Conservation (phyloP, 345 rosid species). For the Euphorbia lathyris region DNA sequence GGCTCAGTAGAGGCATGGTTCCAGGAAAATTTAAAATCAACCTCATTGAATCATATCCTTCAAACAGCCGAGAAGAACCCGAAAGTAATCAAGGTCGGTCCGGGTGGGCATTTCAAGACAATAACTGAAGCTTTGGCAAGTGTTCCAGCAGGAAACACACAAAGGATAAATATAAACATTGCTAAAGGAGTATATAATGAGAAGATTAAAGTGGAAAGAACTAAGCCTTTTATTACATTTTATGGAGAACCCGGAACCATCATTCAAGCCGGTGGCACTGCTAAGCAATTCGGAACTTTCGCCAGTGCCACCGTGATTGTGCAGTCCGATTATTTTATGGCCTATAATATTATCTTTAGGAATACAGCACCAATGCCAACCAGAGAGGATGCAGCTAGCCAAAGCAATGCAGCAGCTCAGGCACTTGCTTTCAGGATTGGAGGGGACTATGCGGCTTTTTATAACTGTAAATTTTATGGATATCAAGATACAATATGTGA, state of each 20-base stretch:
- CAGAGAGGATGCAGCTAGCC: constrained; percentile 15
- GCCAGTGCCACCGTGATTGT: constrained; percentile 59
- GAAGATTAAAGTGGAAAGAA: constrained; percentile 40
- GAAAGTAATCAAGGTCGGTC: constrained; percentile 35
- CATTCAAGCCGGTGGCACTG: constrained; percentile 44
- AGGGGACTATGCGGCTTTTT: constrained; percentile 53
- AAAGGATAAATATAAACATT: constrained; percentile 49
- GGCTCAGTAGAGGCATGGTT: background rate
- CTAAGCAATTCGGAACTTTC: constrained; percentile 51
- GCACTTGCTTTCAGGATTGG: constrained; percentile 55
- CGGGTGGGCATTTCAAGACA: constrained; percentile 46
- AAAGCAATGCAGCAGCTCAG: constrained; percentile 35
- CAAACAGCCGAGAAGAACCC: constrained; percentile 36
- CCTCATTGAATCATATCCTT: constrained; percentile 18
- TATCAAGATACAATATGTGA: constrained; percentile 75
- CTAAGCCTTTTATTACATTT: constrained; percentile 52
- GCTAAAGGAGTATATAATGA: constrained; percentile 50
- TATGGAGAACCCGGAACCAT: constrained; percentile 30
- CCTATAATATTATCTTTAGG: constrained; percentile 44
- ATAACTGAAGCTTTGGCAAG: constrained; percentile 48
- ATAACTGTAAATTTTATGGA: constrained; percentile 54
- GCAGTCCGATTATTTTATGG: constrained; percentile 58
- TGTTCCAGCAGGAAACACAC: constrained; percentile 38
- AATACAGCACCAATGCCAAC: constrained; percentile 56
- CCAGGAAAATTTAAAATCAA: no score